phyloP scores from a whole-genome alignment of 2,329 filamentous ascomycete species.

The Xylariales sp. region DNA sequence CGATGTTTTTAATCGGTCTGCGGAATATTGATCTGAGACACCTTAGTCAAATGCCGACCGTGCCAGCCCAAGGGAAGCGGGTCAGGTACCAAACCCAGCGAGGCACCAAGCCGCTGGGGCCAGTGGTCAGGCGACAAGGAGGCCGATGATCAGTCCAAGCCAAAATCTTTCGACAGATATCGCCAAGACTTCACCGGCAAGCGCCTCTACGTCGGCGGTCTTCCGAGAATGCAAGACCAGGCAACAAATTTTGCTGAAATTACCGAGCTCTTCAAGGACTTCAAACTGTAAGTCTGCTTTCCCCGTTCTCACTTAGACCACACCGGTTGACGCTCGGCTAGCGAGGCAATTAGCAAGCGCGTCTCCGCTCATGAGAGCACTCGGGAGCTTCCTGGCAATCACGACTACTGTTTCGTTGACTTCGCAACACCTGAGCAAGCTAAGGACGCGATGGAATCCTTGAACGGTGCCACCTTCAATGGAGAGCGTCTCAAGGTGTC shows the following conservation, averaged over 20 bases:
- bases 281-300: slow-evolving; percentile 53
- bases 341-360: slow-evolving; percentile 58
- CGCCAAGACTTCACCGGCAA: slow-evolving; percentile 47
- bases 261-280: slow-evolving; percentile 59
- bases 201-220: slow-evolving; percentile 63
- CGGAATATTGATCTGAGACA: slow-evolving; percentile 16
- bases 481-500: slow-evolving; percentile 45
- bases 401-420: slow-evolving; percentile 76
- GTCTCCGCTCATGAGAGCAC: slow-evolving; percentile 70
- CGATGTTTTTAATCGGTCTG: neutral
- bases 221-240: slow-evolving; percentile 62
- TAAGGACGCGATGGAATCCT: slow-evolving; percentile 58
- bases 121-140: slow-evolving; percentile 53
- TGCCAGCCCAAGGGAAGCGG: slow-evolving; percentile 61
- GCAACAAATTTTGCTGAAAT: slow-evolving; percentile 60
- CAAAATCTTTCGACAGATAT: slow-evolving; percentile 36
- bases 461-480: slow-evolving; percentile 51
- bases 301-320: neutral
- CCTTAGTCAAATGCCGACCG: slow-evolving; percentile 69
- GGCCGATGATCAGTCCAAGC: slow-evolving; percentile 37
- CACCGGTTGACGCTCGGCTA: slow-evolving; percentile 36
- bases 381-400: slow-evolving; percentile 62
- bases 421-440: slow-evolving; percentile 67
- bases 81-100: slow-evolving; percentile 35
- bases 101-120: slow-evolving; percentile 57